Evolutionary conservation across 176 grass and related monocot genomes (phyloP).

Genomic region (Cenchrus americanus): DNA sequence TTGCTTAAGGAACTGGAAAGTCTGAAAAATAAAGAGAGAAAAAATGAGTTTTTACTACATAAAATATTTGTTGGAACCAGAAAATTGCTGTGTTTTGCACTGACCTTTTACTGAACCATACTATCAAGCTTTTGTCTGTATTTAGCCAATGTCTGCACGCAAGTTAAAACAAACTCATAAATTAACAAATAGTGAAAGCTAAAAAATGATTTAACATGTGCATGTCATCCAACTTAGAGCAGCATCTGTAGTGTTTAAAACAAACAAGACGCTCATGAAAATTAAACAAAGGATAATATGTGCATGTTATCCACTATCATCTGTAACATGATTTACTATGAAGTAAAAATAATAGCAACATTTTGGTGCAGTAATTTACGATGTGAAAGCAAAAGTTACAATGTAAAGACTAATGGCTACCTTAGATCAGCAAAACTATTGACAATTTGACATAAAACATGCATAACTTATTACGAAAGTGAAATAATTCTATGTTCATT

Average conservation of each 20-base stretch:
- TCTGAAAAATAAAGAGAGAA: background rate
- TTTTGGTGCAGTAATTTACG: background rate
- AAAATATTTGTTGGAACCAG: background rate
- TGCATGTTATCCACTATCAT: background rate
- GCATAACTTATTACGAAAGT: background rate
- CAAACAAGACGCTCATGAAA: background rate
- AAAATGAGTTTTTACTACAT: background rate
- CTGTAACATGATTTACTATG: background rate
- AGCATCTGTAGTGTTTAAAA: too few relatives aligned
- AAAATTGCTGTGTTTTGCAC: background rate
- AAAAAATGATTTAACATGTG: background rate
- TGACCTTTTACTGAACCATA: conserved; percentile 57
- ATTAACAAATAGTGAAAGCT: background rate
- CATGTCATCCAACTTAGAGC: background rate
- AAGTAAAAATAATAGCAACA: background rate
- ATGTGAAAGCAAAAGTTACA: conserved; percentile 3
- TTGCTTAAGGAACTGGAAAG: background rate
- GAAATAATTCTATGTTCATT: background rate
- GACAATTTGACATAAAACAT: conserved; percentile 9
- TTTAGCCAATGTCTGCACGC: conserved; percentile 79
- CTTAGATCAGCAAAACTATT: background rate
- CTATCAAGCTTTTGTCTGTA: conserved; percentile 90
- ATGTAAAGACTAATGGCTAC: background rate
- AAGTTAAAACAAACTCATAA: conserved; percentile 1
- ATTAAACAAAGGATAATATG: background rate